Conservation (phyloP, 176 grass and related monocot genomes). For the Cymbopogon citratus region DNA sequence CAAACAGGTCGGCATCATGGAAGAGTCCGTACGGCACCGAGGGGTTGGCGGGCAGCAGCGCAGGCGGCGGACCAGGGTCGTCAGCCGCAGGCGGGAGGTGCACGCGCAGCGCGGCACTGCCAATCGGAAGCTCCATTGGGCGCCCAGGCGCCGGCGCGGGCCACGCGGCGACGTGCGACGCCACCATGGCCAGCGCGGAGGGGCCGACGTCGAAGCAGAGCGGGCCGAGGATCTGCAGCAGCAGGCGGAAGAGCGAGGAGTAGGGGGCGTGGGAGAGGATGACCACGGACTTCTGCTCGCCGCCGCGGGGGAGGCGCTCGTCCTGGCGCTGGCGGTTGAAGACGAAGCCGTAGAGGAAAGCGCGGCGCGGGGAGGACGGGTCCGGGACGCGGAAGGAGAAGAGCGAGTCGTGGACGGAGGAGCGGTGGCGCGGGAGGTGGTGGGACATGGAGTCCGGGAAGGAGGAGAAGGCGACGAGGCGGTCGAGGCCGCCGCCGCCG, state of each 20-base stretch:
- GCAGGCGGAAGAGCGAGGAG: conserved; percentile 69
- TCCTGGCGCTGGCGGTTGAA: conserved; percentile 98
- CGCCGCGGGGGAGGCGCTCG: conserved; percentile 84
- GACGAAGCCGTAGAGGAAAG: conserved; percentile 84
- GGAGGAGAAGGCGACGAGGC: conserved; percentile 90
- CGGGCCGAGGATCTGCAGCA: conserved; percentile 93
- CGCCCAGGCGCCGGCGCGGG: conserved; percentile 48
- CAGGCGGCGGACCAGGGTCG: conserved; percentile 35
- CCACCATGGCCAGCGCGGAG: conserved; percentile 71
- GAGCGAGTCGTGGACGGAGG: conserved; percentile 90
- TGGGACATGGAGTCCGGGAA: conserved; percentile 99
- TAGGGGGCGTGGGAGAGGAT: conserved; percentile 76
- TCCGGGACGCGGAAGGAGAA: conserved; percentile 86
- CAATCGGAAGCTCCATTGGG: conserved; percentile 82
- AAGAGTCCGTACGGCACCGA: conserved; percentile 78
- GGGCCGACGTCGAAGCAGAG: conserved; percentile 95
- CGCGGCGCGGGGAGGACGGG: conserved; percentile 29
- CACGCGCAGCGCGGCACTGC: conserved; percentile 64
- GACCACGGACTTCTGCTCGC: conserved; percentile 94
- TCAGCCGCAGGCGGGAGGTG: conserved; percentile 63
- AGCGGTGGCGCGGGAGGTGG: conserved; percentile 85
- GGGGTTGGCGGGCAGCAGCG: conserved; percentile 47
- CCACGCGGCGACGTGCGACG: conserved; percentile 84
- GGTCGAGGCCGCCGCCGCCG: conserved; percentile 42
- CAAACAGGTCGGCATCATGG: conserved; percentile 88